These are phyloP conservation scores for Xylariaceae sp. DNA, from an alignment of 2,329 filamentous ascomycete genomes.

Conservation along the genomic window DNA sequence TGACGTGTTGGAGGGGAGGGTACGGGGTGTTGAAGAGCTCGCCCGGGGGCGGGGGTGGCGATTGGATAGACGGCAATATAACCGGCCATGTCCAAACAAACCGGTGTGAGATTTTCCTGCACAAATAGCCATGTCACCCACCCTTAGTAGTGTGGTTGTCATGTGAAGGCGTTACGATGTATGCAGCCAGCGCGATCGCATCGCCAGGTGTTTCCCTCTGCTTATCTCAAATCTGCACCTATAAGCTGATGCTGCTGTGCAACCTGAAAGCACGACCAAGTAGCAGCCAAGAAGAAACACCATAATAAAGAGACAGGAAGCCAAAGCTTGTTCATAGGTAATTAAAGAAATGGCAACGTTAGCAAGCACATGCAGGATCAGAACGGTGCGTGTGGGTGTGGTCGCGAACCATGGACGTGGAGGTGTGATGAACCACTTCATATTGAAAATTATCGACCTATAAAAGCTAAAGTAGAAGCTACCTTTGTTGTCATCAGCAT, in stretches of 20 bases:
- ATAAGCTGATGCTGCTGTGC: slow-evolving; percentile 20
- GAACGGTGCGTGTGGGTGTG: slow-evolving; percentile 5
- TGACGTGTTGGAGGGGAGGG: slow-evolving; percentile 17
- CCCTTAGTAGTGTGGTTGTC: slow-evolving; percentile 13
- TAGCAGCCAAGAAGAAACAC: slow-evolving; percentile 17
- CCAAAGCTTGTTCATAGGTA: too few relatives aligned
- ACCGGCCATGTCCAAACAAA: slow-evolving; percentile 35
- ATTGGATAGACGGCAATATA: slow-evolving; percentile 34
- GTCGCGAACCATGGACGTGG: slow-evolving; percentile 7
- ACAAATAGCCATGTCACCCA: slow-evolving; percentile 17
- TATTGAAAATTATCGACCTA: slow-evolving; percentile 11
- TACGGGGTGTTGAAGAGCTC: slow-evolving; percentile 13
- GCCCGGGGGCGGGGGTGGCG: slow-evolving; percentile 24
- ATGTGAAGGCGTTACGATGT: slow-evolving; percentile 28
- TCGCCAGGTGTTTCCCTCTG: slow-evolving; percentile 29
- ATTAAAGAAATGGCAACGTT: too few relatives aligned
- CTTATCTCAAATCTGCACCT: slow-evolving; percentile 17
- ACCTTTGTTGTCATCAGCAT: slow-evolving; percentile 2
- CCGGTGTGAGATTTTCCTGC: slow-evolving; percentile 41
- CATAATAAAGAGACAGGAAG: slow-evolving; percentile 6
- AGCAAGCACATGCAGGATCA: slow-evolving; percentile 6
- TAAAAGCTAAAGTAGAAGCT: slow-evolving; percentile 12
- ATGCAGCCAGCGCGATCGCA: slow-evolving; percentile 32
- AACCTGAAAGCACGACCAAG: slow-evolving; percentile 17
- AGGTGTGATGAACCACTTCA: slow-evolving; percentile 1